phyloP scores from a whole-genome alignment of 331 rosid species.

The Cydonia oblonga region DNA sequence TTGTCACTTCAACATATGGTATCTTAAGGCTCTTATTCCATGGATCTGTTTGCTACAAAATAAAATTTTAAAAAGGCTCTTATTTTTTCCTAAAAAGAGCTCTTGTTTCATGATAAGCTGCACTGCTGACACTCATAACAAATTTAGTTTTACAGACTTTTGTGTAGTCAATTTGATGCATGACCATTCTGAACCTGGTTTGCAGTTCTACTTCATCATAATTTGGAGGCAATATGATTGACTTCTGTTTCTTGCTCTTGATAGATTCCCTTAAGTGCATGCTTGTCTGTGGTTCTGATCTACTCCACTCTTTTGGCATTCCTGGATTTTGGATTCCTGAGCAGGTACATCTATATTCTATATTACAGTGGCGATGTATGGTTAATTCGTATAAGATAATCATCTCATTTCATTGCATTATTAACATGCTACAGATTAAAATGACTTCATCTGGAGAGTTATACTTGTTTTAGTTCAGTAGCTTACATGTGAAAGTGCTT shows the following conservation, averaged over 20 bases:
- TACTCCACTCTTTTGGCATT: conserved; percentile 62
- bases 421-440: background rate
- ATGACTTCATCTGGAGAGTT: background rate
- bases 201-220: background rate
- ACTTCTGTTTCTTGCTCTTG: conserved; percentile 14
- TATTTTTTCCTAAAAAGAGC: too few relatives aligned
- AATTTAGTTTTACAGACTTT: background rate
- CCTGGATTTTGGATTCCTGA: conserved; percentile 71
- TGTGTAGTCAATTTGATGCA: background rate
- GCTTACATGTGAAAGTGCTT: background rate
- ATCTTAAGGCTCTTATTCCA: background rate
- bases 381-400: background rate
- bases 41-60: background rate
- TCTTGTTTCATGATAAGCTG: background rate
- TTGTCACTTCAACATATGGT: background rate
- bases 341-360: conserved; percentile 34
- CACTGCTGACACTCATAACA: background rate
- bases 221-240: background rate
- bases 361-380: background rate
- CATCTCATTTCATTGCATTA: background rate
- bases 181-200: background rate
- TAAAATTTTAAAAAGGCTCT: background rate
- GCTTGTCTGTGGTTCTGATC: conserved; percentile 92
- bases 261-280: conserved; percentile 69
- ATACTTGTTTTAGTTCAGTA: background rate